A percentile compares a stretch with the other conserved stretches of the same genome.
Evolutionary conservation across 2,329 filamentous ascomycete species (phyloP).

Genomic region (Sarocladiaceae sp.): DNA sequence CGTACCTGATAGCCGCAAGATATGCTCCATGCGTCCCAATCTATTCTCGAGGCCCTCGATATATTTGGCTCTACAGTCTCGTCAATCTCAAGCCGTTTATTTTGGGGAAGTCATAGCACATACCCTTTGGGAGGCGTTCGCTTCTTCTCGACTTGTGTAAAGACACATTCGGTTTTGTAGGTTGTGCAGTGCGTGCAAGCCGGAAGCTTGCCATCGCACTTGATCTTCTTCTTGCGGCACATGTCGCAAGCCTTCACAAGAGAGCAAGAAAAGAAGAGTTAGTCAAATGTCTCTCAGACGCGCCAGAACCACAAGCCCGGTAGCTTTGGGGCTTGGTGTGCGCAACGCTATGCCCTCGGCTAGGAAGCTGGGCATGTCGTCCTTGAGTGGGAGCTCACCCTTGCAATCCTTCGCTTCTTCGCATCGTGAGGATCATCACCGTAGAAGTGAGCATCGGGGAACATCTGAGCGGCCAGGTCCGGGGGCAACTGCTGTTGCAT

Average conservation of each 20-base stretch:
- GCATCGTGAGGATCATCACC: constrained; percentile 69
- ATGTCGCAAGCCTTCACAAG: constrained; percentile 96
- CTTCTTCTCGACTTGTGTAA: constrained; percentile 99
- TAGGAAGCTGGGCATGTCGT: background rate
- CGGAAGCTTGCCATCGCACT: constrained; percentile 94
- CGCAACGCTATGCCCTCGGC: too few species aligned
- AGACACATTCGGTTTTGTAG: constrained; percentile 96
- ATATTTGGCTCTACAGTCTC: constrained; percentile 71
- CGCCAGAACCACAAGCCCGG: too few species aligned
- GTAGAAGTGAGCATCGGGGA: constrained; percentile 48
- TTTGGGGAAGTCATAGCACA: constrained; percentile 18
- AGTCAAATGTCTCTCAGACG: too few species aligned
- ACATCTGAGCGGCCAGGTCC: constrained; percentile 55
- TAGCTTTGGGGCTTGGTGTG: too few species aligned
- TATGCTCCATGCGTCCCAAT: constrained; percentile 88
- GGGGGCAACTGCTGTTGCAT: constrained; percentile 46
- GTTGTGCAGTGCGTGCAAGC: constrained; percentile 94
- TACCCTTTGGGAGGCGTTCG: constrained; percentile 94
- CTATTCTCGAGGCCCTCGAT: constrained; percentile 95
- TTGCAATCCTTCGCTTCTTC: constrained; percentile 82
- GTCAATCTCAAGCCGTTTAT: constrained; percentile 18
- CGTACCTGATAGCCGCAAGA: constrained; percentile 73
- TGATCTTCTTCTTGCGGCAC: constrained; percentile 96
- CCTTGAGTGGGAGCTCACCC: constrained; percentile 43
- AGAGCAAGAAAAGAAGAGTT: too few species aligned